Percentiles rank a stretch among this genome's conserved stretches.
Conservation (phyloP, 768 basidiomycete genomes). For the Suillus alpinus region DNA sequence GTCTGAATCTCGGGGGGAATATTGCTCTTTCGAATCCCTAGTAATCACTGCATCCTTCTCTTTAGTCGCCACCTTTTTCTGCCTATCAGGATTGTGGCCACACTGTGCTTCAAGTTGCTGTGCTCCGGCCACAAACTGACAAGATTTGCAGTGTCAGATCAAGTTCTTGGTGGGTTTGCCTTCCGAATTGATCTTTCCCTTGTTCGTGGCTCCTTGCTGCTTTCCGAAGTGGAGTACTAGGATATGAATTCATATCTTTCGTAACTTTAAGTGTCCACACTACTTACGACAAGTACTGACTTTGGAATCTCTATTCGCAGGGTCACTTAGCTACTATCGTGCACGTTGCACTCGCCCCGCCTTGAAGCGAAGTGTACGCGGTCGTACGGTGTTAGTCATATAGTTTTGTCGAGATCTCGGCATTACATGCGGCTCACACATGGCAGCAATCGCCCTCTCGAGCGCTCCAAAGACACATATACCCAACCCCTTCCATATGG, state of each 20-base stretch:
- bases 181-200: background rate
- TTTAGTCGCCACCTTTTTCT: background rate
- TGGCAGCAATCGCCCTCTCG: constrained; percentile 45
- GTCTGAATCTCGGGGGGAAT: constrained; percentile 5
- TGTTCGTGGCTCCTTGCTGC: background rate
- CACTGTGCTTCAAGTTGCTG: no score
- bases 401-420: constrained; percentile 17
- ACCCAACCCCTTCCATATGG: constrained; percentile 46
- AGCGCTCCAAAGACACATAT: constrained; percentile 36
- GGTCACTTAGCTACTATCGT: constrained; percentile 7
- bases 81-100: background rate
- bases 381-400: constrained; percentile 15
- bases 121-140: background rate
- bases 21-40: background rate
- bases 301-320: background rate
- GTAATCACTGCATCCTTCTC: background rate
- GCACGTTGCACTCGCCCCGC: constrained; percentile 19
- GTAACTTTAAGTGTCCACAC: background rate
- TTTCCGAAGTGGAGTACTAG: background rate
- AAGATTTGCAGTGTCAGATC: background rate
- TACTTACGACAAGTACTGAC: background rate
- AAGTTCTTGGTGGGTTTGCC: background rate
- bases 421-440: constrained; percentile 34
- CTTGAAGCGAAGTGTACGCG: constrained; percentile 10
- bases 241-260: background rate